Evolutionary conservation across 306 rosid genomes (phyloP).

Genomic region (Vigna reflexopilosa): DNA sequence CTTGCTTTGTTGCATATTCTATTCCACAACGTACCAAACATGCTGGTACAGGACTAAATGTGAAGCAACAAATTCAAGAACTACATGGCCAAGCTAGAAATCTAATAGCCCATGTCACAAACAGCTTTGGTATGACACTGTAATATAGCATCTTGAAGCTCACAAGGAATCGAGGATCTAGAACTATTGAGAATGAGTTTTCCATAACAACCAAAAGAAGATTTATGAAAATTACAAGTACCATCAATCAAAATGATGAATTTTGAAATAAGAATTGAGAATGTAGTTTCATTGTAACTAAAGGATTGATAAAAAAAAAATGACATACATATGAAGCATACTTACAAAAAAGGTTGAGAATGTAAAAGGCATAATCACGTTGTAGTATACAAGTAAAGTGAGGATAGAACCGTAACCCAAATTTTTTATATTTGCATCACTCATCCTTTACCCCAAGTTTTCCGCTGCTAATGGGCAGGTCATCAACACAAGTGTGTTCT

Average conservation of each 20-base stretch:
- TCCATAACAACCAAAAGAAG: neutral
- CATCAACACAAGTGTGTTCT: conserved; percentile 28
- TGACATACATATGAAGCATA: conserved; percentile 7
- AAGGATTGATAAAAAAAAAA: conserved; percentile 1
- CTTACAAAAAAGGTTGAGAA: neutral
- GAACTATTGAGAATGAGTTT: neutral
- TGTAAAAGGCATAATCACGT: conserved; percentile 14
- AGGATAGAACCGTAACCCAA: conserved; percentile 14
- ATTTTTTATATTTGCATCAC: conserved; percentile 15
- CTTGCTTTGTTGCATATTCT: no score
- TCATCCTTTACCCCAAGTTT: conserved; percentile 1
- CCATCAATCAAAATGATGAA: neutral
- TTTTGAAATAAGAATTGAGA: conserved; percentile 22
- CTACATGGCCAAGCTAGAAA: conserved; percentile 2
- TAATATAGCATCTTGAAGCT: neutral
- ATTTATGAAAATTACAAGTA: neutral
- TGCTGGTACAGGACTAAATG: conserved; percentile 8
- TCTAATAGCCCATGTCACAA: neutral
- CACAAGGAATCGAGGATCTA: neutral
- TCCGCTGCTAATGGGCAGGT: conserved; percentile 4
- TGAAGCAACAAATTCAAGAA: neutral
- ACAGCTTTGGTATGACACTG: neutral
- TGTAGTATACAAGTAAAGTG: conserved; percentile 1
- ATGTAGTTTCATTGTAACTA: conserved; percentile 5
- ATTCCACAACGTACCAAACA: neutral